These are phyloP conservation scores for Suhomyces guaymorum DNA, from an alignment of 1,139 yeast genomes.

Conservation along the genomic window DNA sequence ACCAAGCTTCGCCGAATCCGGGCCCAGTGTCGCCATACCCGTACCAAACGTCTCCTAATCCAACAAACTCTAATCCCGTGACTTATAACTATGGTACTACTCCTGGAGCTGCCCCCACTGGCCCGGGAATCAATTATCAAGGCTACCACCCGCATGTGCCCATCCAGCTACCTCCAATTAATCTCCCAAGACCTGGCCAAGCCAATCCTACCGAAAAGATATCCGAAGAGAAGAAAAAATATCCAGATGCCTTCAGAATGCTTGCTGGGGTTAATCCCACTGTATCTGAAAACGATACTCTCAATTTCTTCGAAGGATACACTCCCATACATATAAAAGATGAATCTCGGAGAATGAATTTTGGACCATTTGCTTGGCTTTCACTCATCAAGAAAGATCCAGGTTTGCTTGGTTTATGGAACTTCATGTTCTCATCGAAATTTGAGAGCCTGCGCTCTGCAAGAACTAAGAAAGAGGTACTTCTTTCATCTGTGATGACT, in stretches of 20 bases:
- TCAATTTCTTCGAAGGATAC: conserved; percentile 25
- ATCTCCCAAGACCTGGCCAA: no score
- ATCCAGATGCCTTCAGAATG: conserved; percentile 14
- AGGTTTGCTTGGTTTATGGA: conserved; percentile 19
- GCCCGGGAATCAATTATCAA: conserved; percentile 1
- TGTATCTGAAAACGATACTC: conserved; percentile 14
- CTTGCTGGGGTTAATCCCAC: conserved; percentile 33
- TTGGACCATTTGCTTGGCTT: conserved; percentile 37
- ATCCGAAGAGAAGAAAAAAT: not conserved
- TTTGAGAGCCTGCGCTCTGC: conserved; percentile 3
- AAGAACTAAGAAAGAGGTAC: not conserved
- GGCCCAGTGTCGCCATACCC: not conserved
- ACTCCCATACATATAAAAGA: conserved; percentile 26
- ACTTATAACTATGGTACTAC: not conserved
- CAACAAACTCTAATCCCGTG: not conserved
- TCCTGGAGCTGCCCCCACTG: not conserved
- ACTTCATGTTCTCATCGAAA: conserved; percentile 12
- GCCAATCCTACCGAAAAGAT: not conserved
- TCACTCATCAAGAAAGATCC: conserved; percentile 27
- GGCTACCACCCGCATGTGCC: conserved; percentile 8
- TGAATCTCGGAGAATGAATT: conserved; percentile 20
- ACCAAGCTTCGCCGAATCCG: conserved; percentile 2
- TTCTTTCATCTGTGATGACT: conserved; percentile 3
- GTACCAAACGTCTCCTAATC: not conserved
- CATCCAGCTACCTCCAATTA: conserved; percentile 16